Base-by-base conservation (phyloP, 2,329 filamentous ascomycete genomes). In the Beauveria asiatica region DNA sequence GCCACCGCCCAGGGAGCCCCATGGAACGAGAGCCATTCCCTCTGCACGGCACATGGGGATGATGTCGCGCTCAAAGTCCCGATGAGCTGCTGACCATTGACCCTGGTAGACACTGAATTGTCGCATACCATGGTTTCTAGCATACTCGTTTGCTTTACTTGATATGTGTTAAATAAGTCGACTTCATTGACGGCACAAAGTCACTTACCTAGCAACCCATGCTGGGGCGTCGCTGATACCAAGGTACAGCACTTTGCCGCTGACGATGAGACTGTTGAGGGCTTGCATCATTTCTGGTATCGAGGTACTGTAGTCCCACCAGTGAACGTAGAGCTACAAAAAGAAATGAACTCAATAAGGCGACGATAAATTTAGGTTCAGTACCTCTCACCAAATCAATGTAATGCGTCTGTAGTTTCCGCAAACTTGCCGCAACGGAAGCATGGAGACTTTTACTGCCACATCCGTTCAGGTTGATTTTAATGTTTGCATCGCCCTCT, bases 191-290 rank as follows among this genome's bases (percentile, higher is more conserved):
- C 1, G 5, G 7, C 2, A 3, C 16, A 4, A 9, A 16, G 4
- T 8, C 27, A 41, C 69, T 33, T 62, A 75, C 72, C 74, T 78
- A 27, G 87, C 85, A 19, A 87, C 72, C 86, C 86, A 90, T 9
- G 87, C 87, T 0, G 87, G 87, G 0, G 83, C 84, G 65, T 90
- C 86, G 46, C 80, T 84, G 70, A 88, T 78, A 2, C 87, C 87
- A 0, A 90, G 75, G 64, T 89, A 88, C 17, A 76, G 60, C 0
- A 89, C 84, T 65, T 88, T 88, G 19, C 86, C 84, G 6, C 76
- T 68, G 0, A 69, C 61, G 1, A 89, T 83, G 11, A 88, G 74
- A 21, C 78, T 73, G 68, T 89, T 86, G 48, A 89, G 76, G 1
- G 79, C 79, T 61, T 88, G 83, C 87, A 90, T 90, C 50, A 90